Conservation (phyloP, 2,329 filamentous ascomycete genomes). For the Onygenales sp. region DNA sequence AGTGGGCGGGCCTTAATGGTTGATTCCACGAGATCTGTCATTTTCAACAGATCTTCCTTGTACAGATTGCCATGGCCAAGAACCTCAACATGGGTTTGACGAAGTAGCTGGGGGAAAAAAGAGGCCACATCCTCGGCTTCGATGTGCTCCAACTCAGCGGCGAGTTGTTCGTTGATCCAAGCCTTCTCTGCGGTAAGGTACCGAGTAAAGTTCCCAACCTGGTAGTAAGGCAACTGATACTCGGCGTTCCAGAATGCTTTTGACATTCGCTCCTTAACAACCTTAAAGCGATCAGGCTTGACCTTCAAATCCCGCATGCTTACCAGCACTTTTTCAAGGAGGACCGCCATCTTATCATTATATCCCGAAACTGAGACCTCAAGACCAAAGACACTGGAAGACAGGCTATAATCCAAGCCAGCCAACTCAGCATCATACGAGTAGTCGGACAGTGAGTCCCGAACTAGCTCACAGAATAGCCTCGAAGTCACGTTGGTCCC, state of each 20-base stretch:
- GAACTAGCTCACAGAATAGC: slow-evolving; percentile 75
- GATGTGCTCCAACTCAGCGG: slow-evolving; percentile 65
- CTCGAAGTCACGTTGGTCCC: slow-evolving; percentile 68
- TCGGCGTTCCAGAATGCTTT: slow-evolving; percentile 78
- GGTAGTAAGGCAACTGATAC: slow-evolving; percentile 78
- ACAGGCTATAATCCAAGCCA: slow-evolving; percentile 74
- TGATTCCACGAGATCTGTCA: slow-evolving; percentile 73
- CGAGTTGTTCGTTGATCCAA: slow-evolving; percentile 70
- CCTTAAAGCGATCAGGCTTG: slow-evolving; percentile 77
- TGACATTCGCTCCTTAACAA: slow-evolving; percentile 75
- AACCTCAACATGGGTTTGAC: slow-evolving; percentile 78
- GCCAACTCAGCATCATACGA: slow-evolving; percentile 93
- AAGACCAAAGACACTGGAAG: slow-evolving; percentile 61
- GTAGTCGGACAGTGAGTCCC: slow-evolving; percentile 84
- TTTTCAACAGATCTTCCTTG: slow-evolving; percentile 80
- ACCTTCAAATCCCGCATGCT: slow-evolving; percentile 79
- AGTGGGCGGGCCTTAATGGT: slow-evolving; percentile 65
- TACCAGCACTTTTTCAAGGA: slow-evolving; percentile 78
- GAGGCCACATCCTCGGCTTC: slow-evolving; percentile 63
- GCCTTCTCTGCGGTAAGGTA: slow-evolving; percentile 70
- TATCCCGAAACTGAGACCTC: slow-evolving; percentile 78
- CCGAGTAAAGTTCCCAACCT: slow-evolving; percentile 72
- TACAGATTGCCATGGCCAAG: slow-evolving; percentile 88
- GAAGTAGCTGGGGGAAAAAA: slow-evolving; percentile 72
- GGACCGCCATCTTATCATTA: slow-evolving; percentile 88